Percentiles rank a stretch among this genome's conserved stretches.
phyloP scores from a whole-genome alignment of 192 early-diverging fungal genomes.

The Coemansia sp. region DNA sequence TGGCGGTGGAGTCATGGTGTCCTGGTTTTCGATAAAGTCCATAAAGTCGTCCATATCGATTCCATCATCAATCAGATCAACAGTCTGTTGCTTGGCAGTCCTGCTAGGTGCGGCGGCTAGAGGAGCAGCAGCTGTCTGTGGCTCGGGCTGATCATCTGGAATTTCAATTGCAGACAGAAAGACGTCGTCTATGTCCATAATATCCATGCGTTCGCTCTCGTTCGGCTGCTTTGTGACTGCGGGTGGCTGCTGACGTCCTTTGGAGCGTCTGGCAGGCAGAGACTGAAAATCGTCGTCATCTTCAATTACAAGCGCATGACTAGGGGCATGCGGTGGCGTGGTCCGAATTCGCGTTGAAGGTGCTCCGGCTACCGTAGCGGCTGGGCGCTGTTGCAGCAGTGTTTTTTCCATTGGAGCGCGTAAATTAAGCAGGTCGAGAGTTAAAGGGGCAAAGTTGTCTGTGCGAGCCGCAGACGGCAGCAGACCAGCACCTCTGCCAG shows the following conservation, averaged over 20 bases:
- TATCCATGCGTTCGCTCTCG: constrained; percentile 8
- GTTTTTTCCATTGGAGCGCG: constrained; percentile 27
- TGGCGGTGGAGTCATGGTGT: background rate
- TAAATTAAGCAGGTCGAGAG: constrained; percentile 27
- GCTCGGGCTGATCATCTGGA: constrained; percentile 13
- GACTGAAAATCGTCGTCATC: background rate
- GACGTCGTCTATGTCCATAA: constrained; percentile 23
- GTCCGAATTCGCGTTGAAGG: background rate
- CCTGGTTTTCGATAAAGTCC: constrained; percentile 1
- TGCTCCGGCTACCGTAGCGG: no score
- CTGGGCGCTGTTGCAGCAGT: constrained; percentile 5
- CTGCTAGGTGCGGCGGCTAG: background rate
- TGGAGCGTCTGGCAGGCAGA: no score
- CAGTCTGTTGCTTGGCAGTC: background rate
- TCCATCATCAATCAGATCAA: constrained; percentile 12
- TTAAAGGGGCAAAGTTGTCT: constrained; percentile 16
- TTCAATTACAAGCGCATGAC: constrained; percentile 1
- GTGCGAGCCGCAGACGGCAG: constrained; percentile 4
- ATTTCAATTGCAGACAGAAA: constrained; percentile 32
- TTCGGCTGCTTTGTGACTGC: background rate
- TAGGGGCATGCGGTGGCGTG: background rate
- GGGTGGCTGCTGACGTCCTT: no score
- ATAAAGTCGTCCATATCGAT: constrained; percentile 32
- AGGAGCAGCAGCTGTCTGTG: no score
- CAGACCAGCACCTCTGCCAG: constrained; percentile 13